These are phyloP conservation scores for Liriodendron chinense DNA, from an alignment of 164 flowering plant genomes.

Conservation along the genomic window DNA sequence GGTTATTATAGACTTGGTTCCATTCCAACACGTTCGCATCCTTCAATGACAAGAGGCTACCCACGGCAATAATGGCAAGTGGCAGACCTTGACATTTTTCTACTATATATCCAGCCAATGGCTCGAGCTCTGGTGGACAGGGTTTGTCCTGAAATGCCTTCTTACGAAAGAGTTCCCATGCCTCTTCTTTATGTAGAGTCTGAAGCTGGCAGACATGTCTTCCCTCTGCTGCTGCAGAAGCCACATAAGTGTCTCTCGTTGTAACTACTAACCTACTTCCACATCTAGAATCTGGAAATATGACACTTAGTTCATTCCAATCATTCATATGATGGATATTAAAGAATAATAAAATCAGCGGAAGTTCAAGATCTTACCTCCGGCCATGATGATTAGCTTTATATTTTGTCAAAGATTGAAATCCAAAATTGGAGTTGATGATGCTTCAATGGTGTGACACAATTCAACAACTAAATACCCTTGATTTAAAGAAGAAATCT, in stretches of 20 bases:
- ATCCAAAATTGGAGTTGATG: too few species aligned
- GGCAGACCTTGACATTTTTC: slow-evolving; percentile 21
- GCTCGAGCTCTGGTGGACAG: slow-evolving; percentile 1
- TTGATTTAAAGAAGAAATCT: too few species aligned
- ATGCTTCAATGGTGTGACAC: too few species aligned
- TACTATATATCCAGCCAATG: not conserved
- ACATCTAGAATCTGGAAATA: slow-evolving; percentile 23
- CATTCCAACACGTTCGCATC: slow-evolving; percentile 8
- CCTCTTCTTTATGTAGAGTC: not conserved
- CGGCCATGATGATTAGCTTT: too few species aligned
- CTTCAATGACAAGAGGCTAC: slow-evolving; percentile 10
- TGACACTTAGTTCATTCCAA: slow-evolving; percentile 14
- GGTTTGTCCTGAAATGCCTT: slow-evolving; percentile 1
- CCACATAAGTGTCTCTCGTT: slow-evolving; percentile 17
- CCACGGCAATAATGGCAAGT: slow-evolving; percentile 20
- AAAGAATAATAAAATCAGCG: too few species aligned
- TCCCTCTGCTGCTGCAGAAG: not conserved
- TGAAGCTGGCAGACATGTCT: not conserved
- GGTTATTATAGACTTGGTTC: slow-evolving; percentile 8
- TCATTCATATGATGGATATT: too few species aligned
- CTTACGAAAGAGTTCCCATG: slow-evolving; percentile 7
- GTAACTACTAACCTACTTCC: slow-evolving; percentile 41
- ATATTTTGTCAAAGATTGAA: too few species aligned
- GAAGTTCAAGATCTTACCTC: too few species aligned
- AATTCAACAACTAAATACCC: too few species aligned